Evolutionary conservation across 805 yeast genomes (phyloP).

Genomic region (Ogataea trehalophila): DNA sequence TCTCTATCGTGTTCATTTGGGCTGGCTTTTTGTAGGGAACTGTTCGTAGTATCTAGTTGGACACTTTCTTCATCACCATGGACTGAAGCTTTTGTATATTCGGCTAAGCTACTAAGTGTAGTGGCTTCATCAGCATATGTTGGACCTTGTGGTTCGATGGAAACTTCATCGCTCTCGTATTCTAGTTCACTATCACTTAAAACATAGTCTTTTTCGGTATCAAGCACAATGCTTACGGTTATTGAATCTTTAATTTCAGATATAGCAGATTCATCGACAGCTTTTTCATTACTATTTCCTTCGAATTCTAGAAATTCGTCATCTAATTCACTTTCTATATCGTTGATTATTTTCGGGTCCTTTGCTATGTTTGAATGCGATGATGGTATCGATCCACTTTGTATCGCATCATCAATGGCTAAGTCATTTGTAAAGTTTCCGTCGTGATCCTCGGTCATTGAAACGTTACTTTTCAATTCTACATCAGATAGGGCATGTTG

Average conservation of each 20-base stretch:
- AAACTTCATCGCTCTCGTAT: conserved; percentile 27
- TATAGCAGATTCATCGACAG: no score
- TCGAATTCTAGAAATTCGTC: background rate
- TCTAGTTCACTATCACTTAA: conserved; percentile 26
- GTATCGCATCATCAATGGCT: background rate
- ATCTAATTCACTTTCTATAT: background rate
- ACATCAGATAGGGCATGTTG: conserved; percentile 5
- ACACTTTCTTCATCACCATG: background rate
- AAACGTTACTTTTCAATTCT: conserved; percentile 8
- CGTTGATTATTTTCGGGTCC: no score
- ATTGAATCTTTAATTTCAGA: no score
- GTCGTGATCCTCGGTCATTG: conserved; percentile 9
- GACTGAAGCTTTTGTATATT: background rate
- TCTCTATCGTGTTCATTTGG: background rate
- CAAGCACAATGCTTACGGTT: no score
- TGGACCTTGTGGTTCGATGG: conserved; percentile 9
- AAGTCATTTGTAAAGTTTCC: background rate
- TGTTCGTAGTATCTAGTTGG: background rate
- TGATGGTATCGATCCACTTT: background rate
- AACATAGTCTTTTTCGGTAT: background rate
- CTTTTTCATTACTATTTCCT: background rate
- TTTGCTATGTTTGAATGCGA: background rate
- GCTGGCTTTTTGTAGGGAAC: no score
- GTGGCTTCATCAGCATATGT: background rate
- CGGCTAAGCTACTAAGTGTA: no score